Conservation (phyloP, 2,329 filamentous ascomycete genomes). For the Uncinocarpus reesii region DNA sequence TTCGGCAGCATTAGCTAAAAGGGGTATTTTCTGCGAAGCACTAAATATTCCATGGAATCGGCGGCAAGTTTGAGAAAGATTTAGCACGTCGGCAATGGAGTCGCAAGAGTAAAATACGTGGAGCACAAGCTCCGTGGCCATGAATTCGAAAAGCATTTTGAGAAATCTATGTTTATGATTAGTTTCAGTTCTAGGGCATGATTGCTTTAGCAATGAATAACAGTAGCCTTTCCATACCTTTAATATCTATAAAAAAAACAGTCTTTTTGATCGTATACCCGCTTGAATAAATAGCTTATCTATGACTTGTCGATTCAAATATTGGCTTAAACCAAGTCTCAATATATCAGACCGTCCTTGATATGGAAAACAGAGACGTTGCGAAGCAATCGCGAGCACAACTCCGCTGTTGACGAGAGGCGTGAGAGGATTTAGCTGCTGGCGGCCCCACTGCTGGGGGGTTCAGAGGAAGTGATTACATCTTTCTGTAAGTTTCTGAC, state of each 20-base stretch:
- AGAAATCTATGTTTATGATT: neutral
- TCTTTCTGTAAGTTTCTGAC: constrained; percentile 11
- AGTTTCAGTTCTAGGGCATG: neutral
- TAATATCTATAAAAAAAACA: neutral
- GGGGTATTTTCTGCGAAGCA: constrained; percentile 45
- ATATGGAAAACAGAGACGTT: constrained; percentile 3
- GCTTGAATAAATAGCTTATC: neutral
- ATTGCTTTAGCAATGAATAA: neutral
- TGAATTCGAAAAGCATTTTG: constrained; percentile 44
- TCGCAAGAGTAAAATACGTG: constrained; percentile 47
- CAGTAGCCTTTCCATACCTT: neutral
- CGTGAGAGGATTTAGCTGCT: constrained; percentile 16
- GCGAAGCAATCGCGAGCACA: constrained; percentile 3
- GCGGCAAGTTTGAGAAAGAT: constrained; percentile 45
- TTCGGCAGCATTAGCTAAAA: constrained; percentile 46
- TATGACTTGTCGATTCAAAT: neutral
- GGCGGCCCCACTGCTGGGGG: constrained; percentile 29
- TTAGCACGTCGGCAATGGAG: constrained; percentile 44
- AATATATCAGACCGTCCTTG: neutral
- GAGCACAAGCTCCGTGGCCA: constrained; percentile 50
- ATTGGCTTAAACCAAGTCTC: neutral
- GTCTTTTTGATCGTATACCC: neutral
- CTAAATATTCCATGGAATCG: constrained; percentile 45
- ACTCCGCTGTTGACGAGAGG: constrained; percentile 8
- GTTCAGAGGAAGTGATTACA: constrained; percentile 17